These are phyloP conservation scores for Porphyrellus cyaneotinctus DNA, from an alignment of 768 basidiomycete species.

Conservation along the genomic window DNA sequence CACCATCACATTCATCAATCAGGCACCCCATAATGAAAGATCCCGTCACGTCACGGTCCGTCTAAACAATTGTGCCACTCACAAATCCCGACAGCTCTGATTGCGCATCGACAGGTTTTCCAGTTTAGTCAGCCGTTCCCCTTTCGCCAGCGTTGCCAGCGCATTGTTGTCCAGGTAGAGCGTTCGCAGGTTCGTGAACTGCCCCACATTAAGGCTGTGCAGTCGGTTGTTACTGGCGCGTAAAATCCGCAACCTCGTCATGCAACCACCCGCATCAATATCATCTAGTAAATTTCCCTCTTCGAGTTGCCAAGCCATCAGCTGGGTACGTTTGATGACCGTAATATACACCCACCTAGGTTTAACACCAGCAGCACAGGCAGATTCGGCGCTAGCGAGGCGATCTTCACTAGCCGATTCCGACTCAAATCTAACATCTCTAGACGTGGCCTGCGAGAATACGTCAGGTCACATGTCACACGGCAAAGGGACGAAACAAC, in stretches of 20 bases:
- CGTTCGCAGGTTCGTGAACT: conserved; percentile 73
- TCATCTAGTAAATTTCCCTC: conserved; percentile 68
- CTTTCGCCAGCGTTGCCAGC: conserved; percentile 47
- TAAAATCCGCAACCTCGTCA: conserved; percentile 77
- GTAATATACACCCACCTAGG: conserved; percentile 59
- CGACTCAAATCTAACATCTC: conserved; percentile 81
- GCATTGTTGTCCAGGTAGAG: conserved; percentile 89
- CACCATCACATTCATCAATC: conserved; percentile 33
- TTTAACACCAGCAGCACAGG: conserved; percentile 70
- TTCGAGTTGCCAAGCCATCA: conserved; percentile 32
- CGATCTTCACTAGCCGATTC: conserved; percentile 60
- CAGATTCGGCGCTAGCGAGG: conserved; percentile 53
- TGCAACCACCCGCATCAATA: conserved; percentile 49
- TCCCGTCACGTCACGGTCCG: conserved; percentile 34
- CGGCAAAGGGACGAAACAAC: conserved; percentile 4
- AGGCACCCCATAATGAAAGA: conserved; percentile 36
- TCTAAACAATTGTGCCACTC: conserved; percentile 37
- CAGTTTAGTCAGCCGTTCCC: conserved; percentile 61
- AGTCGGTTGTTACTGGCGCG: conserved; percentile 82
- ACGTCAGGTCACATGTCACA: conserved; percentile 9
- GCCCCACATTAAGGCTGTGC: conserved; percentile 55
- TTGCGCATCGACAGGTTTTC: conserved; percentile 92
- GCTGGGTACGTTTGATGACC: conserved; percentile 11
- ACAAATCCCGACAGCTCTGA: conserved; percentile 75
- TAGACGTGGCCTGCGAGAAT: conserved; percentile 46